Evolutionary conservation across 768 basidiomycete genomes (phyloP), one percentile per base, ranked within the genome.

Genomic region (Rhizopogon sp.): DNA sequence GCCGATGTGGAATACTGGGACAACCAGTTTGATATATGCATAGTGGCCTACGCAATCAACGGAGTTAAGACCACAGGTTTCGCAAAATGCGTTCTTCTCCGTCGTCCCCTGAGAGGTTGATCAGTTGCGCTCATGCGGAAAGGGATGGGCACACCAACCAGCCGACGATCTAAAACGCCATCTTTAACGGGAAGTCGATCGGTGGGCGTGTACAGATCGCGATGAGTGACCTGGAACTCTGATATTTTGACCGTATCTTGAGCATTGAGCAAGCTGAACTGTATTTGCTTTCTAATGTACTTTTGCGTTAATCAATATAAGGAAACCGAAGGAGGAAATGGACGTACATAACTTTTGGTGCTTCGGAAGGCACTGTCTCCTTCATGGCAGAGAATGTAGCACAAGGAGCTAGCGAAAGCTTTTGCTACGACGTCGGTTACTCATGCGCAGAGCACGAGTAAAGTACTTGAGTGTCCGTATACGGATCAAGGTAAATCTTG

Each of bases 41-140:
- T 97, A 98, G 70, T 99, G 97, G 1, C 97, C 97, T 22, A 97
- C 95, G 67, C 97, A 99, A 58, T 97, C 93, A 3, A 93, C 90
- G 29, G 92, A 86, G 16, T 82, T 85, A 58, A 93, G 83, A 7
- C 93, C 93, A 64, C 97, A 99, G 0, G 97, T 99, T 70, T 95
- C 91, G 72, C 97, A 99, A 65, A 86, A 88, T 28, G 88, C 82
- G 56, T 78, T 82, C 76, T 98, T 98, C 67, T 97, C 94, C 40
- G 92, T 91, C 4, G 94, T 96, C 42, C 97, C 97, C 95, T 97
- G 60, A 31, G 50, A 45, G 51, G 20, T 13, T 20, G n/a, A 28
- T 28, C 5, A 49, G 61, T 45, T 54, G 46, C 14, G 16, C 9
- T 5, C 31, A 43, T 29, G 29, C 10, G 20, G 13, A 8, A 31